Evolutionary conservation across 2,329 filamentous ascomycete species (phyloP).

Genomic region (Grosmannia serpens): DNA sequence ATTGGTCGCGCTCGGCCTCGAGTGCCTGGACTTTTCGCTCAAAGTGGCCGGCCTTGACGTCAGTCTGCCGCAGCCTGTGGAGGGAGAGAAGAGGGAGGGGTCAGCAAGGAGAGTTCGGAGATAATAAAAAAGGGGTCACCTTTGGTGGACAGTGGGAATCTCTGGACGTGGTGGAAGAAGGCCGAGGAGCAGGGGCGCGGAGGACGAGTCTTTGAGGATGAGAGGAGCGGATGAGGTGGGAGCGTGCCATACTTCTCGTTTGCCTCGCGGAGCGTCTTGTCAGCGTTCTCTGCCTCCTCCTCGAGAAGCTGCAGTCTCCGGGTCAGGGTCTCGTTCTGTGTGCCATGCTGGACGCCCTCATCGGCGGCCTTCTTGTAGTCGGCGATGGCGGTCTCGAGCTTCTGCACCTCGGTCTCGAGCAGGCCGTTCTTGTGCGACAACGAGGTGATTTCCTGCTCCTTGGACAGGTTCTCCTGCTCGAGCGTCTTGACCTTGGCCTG

Average conservation of each 20-base stretch:
- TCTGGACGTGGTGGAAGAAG: slow-evolving; percentile 8
- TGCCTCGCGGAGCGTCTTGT: slow-evolving; percentile 90
- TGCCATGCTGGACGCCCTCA: slow-evolving; percentile 70
- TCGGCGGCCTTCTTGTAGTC: slow-evolving; percentile 79
- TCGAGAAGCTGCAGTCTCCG: slow-evolving; percentile 91
- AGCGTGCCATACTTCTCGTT: slow-evolving; percentile 80
- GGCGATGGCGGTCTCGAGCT: slow-evolving; percentile 73
- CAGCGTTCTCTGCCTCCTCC: slow-evolving; percentile 93
- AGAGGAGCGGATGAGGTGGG: slow-evolving; percentile 10
- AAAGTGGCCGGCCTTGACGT: slow-evolving; percentile 98
- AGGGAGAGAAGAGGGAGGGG: slow-evolving; percentile 2
- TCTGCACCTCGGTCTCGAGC: slow-evolving; percentile 84
- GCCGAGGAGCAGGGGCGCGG: neutral
- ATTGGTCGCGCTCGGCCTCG: slow-evolving; percentile 82
- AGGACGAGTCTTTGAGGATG: neutral
- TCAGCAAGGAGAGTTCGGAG: neutral
- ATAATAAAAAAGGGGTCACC: slow-evolving; percentile 8
- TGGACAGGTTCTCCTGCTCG: slow-evolving; percentile 89
- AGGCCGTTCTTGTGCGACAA: slow-evolving; percentile 90
- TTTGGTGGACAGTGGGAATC: slow-evolving; percentile 6
- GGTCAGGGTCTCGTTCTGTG: slow-evolving; percentile 84
- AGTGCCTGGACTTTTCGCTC: slow-evolving; percentile 98
- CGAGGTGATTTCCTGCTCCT: slow-evolving; percentile 97
- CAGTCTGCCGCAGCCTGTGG: slow-evolving; percentile 86
- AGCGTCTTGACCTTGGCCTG: slow-evolving; percentile 76